Conservation (phyloP, 441 rosid species). For the Gossypium lobatum region DNA sequence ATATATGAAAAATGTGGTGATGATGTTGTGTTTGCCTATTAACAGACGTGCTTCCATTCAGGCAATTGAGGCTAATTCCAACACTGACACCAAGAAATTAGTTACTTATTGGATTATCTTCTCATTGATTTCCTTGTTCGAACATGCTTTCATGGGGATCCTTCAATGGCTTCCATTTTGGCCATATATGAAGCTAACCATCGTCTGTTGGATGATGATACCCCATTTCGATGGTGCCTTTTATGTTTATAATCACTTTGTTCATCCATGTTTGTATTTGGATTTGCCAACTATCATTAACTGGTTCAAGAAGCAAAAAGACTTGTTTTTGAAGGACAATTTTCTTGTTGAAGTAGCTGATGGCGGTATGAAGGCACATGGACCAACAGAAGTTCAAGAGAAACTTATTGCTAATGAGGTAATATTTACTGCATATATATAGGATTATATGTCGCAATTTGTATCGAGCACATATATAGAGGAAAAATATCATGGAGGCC, state of each 20-base stretch:
- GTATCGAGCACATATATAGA: background rate
- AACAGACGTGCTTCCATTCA: slow-evolving; percentile 29
- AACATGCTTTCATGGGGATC: slow-evolving; percentile 22
- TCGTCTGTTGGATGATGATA: slow-evolving; percentile 28
- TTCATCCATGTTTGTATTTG: slow-evolving; percentile 26
- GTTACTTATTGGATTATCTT: slow-evolving; percentile 31
- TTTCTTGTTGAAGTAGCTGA: slow-evolving; percentile 19
- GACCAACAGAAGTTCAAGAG: slow-evolving; percentile 23
- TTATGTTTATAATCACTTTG: slow-evolving; percentile 31
- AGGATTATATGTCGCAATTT: background rate
- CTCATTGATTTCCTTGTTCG: slow-evolving; percentile 28
- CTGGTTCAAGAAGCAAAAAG: slow-evolving; percentile 21
- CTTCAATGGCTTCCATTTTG: slow-evolving; percentile 35
- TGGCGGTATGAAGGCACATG: slow-evolving; percentile 22
- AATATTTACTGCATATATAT: background rate
- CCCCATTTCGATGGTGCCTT: slow-evolving; percentile 38
- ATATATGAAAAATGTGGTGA: background rate
- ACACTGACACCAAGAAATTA: slow-evolving; percentile 21
- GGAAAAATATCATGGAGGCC: too few species aligned
- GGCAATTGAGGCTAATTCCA: slow-evolving; percentile 28
- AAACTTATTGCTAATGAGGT: slow-evolving; percentile 25
- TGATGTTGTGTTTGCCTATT: background rate
- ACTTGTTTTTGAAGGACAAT: slow-evolving; percentile 13
- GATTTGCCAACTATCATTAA: slow-evolving; percentile 19
- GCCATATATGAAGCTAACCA: slow-evolving; percentile 32